Conservation (phyloP, 139 green algal species). For the Volvox africanus region DNA sequence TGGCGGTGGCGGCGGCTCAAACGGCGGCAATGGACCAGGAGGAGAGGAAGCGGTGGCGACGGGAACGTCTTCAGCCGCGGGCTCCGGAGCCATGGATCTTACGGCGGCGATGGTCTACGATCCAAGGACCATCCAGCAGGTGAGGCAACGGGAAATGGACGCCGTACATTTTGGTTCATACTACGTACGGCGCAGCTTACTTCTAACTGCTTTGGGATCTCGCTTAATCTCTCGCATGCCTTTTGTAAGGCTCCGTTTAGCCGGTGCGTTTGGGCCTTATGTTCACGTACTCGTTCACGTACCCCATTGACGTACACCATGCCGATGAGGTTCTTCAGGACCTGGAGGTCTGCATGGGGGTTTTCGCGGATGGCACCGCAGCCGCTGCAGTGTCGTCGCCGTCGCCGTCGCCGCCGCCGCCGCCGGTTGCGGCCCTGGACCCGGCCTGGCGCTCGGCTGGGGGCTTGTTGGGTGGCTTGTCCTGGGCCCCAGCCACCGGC, state of each 20-base stretch:
- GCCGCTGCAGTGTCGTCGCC: neutral
- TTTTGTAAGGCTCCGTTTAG: too few relatives aligned
- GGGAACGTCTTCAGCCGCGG: neutral
- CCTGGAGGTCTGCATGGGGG: neutral
- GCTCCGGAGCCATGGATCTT: neutral
- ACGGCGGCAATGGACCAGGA: neutral
- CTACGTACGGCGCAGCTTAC: too few relatives aligned
- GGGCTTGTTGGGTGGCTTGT: neutral
- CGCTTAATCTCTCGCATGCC: too few relatives aligned
- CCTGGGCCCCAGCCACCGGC: neutral
- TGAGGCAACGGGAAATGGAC: too few relatives aligned
- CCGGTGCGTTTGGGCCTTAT: too few relatives aligned
- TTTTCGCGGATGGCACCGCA: neutral
- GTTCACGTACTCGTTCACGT: too few relatives aligned
- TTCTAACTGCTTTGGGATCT: too few relatives aligned
- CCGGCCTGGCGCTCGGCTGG: neutral
- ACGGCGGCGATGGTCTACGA: too few relatives aligned
- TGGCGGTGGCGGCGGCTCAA: neutral
- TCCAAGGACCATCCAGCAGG: too few relatives aligned
- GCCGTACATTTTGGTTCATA: too few relatives aligned
- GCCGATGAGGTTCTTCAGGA: neutral
- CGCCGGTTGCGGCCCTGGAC: neutral
- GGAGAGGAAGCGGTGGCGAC: neutral
- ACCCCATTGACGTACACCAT: neutral
- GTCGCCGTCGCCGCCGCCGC: neutral